These are phyloP conservation scores for Iris pallida DNA, from an alignment of 116 monocot species.

Conservation along the genomic window DNA sequence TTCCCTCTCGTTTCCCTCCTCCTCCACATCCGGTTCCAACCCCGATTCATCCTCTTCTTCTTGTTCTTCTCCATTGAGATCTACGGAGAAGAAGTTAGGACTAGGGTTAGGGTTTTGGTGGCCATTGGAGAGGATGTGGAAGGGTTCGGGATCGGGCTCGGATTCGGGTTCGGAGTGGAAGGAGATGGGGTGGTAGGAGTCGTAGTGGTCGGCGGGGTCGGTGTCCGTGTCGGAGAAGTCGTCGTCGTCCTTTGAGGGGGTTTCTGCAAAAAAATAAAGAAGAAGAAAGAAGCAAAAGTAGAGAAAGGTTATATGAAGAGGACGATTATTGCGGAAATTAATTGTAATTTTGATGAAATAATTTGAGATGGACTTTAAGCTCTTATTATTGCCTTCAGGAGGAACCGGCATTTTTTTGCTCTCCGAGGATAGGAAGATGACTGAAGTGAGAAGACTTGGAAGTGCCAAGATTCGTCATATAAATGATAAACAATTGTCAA, in stretches of 20 bases:
- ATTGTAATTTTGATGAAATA: too few relatives aligned
- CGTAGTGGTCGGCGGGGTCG: constrained; percentile 11
- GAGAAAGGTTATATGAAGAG: neutral
- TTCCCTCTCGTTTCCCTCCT: constrained; percentile 41
- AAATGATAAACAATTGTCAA: too few relatives aligned
- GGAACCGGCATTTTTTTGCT: too few relatives aligned
- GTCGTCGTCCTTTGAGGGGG: constrained; percentile 9
- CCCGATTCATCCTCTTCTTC: constrained; percentile 2
- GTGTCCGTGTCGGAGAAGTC: constrained; percentile 31
- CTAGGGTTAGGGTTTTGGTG: constrained; percentile 15
- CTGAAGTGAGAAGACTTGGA: too few relatives aligned
- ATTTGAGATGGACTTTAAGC: too few relatives aligned
- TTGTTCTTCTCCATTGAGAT: constrained; percentile 27
- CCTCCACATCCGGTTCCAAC: constrained; percentile 32
- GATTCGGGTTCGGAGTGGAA: constrained; percentile 20
- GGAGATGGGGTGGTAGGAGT: constrained; percentile 41
- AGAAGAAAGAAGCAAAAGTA: neutral
- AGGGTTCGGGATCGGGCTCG: constrained; percentile 7
- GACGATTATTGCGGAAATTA: too few relatives aligned
- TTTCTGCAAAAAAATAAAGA: neutral
- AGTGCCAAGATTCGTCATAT: too few relatives aligned
- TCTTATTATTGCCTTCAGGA: too few relatives aligned
- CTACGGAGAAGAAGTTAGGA: constrained; percentile 17
- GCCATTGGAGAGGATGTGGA: constrained; percentile 3
- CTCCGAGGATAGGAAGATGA: too few relatives aligned